Evolutionary conservation across 2,329 filamentous ascomycete species (phyloP).

Genomic region (Acephala macrosclerotiorum): DNA sequence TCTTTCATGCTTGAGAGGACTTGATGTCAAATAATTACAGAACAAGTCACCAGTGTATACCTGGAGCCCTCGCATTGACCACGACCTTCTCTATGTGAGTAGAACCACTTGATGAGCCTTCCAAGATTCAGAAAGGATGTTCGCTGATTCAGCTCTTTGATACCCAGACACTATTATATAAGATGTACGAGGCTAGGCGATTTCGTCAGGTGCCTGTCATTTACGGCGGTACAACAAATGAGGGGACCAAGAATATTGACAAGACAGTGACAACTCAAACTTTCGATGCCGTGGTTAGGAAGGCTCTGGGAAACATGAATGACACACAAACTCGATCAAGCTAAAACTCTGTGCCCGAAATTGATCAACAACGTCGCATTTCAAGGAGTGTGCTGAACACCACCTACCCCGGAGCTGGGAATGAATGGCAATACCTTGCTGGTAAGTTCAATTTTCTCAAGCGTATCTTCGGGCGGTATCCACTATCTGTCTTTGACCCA

Average conservation of each 20-base stretch:
- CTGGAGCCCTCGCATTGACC: conserved; percentile 25
- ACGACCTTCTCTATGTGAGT: conserved; percentile 19
- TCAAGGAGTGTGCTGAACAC: conserved; percentile 15
- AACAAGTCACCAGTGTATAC: conserved; percentile 23
- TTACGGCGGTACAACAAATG: conserved; percentile 41
- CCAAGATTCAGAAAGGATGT: neutral
- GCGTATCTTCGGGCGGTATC: too few relatives aligned
- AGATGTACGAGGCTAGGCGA: conserved; percentile 52
- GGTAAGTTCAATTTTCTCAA: neutral
- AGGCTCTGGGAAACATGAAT: conserved; percentile 18
- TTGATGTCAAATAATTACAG: conserved; percentile 52
- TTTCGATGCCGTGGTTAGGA: conserved; percentile 11
- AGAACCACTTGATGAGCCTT: neutral
- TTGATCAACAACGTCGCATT: conserved; percentile 23
- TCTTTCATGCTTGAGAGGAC: conserved; percentile 54
- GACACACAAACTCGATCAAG: conserved; percentile 15
- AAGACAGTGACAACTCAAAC: conserved; percentile 19
- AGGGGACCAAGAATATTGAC: conserved; percentile 23
- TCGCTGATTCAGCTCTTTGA: neutral
- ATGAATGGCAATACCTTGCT: conserved; percentile 26
- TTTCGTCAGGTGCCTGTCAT: conserved; percentile 60
- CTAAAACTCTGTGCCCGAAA: conserved; percentile 17
- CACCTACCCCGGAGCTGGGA: conserved; percentile 21
- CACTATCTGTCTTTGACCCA: neutral
- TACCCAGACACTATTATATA: conserved; percentile 28